Evolutionary conservation across 768 basidiomycete genomes (phyloP).

Genomic region (Atractiella rhizophila): DNA sequence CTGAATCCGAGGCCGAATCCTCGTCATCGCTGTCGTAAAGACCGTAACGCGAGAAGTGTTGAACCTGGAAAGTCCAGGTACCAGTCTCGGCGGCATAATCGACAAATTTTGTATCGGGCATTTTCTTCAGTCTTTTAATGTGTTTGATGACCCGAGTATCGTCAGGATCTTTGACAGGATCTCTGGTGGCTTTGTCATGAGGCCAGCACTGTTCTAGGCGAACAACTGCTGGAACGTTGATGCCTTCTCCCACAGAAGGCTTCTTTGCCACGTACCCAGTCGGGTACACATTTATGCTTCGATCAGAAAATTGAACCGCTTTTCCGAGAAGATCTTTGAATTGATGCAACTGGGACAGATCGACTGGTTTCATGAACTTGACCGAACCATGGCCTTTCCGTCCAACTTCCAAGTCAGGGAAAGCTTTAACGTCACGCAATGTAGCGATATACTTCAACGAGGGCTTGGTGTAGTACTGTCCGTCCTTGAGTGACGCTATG

Average conservation of each 20-base stretch:
- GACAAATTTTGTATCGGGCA: slow-evolving; percentile 66
- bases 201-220: slow-evolving; percentile 60
- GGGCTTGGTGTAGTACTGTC: slow-evolving; percentile 79
- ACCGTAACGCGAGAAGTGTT: slow-evolving; percentile 42
- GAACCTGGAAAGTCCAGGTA: slow-evolving; percentile 77
- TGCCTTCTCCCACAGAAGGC: slow-evolving; percentile 52
- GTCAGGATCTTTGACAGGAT: slow-evolving; percentile 58
- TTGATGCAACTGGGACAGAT: slow-evolving; percentile 59
- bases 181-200: slow-evolving; percentile 66
- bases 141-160: slow-evolving; percentile 43
- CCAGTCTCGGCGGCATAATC: slow-evolving; percentile 54
- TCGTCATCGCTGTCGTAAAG: no score
- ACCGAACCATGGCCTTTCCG: slow-evolving; percentile 81
- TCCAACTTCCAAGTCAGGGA: slow-evolving; percentile 57
- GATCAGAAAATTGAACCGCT: slow-evolving; percentile 63
- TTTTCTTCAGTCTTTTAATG: slow-evolving; percentile 52
- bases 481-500: slow-evolving; percentile 30
- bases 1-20: no score
- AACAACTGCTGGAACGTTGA: slow-evolving; percentile 67
- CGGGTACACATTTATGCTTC: slow-evolving; percentile 81
- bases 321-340: slow-evolving; percentile 63
- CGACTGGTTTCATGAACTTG: slow-evolving; percentile 45
- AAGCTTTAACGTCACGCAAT: slow-evolving; percentile 42
- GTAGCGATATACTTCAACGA: slow-evolving; percentile 44
- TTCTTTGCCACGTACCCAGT: slow-evolving; percentile 66